These are phyloP conservation scores for Patellifolia procumbens DNA, from an alignment of 179 eudicot genomes.

Conservation along the genomic window DNA sequence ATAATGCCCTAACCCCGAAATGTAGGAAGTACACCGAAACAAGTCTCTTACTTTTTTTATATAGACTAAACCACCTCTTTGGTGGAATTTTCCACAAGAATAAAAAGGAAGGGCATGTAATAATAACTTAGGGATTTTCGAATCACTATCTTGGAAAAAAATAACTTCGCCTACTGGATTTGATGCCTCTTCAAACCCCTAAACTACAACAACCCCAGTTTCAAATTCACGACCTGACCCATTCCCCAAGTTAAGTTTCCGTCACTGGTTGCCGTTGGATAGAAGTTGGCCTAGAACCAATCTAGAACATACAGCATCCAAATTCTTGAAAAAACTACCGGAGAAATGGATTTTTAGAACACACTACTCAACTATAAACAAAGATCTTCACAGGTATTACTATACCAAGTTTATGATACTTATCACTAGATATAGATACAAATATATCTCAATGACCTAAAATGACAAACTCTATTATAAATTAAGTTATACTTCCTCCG, in stretches of 20 bases:
- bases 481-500: too few species aligned
- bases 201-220: background rate
- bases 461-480: constrained; percentile 1
- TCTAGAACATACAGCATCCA: background rate
- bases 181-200: background rate
- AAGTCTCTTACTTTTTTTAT: background rate
- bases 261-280: background rate
- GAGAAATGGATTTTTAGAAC: background rate
- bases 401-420: background rate
- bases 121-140: background rate
- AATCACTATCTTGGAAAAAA: background rate
- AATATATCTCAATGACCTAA: background rate
- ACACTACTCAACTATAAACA: background rate
- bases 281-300: background rate
- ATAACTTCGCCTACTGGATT: background rate
- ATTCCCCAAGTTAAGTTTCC: background rate
- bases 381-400: background rate
- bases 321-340: background rate
- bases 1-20: background rate
- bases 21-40: too few species aligned
- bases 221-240: background rate
- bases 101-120: background rate
- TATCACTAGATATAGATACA: background rate
- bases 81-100: background rate
- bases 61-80: background rate